Evolutionary conservation across 2,329 filamentous ascomycete species (phyloP), one percentile per base, ranked within the genome.

Genomic region (Colletotrichum sp.): DNA sequence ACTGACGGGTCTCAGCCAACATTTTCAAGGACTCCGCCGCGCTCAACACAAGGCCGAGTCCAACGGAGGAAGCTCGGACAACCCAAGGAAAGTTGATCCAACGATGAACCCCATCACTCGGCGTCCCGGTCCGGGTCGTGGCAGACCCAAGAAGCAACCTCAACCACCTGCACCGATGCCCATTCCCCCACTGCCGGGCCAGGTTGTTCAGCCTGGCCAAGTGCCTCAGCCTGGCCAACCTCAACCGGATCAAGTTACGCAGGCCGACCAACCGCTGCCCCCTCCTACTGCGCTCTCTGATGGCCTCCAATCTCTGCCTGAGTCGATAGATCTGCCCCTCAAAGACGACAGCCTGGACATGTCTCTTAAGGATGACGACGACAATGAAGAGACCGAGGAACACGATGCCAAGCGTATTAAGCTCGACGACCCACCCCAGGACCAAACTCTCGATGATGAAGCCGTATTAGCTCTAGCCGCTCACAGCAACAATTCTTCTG

Each of bases 51-150:
- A 91, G 80, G 81, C 85, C 22, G 90, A 91, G 22, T 70, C 83
- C 7, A 85, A 84, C 75, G 84, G 85, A 10, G 72, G 80, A 26
- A 62, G 77, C 30, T 75, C 79, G 12, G 85, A 88, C 24, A 84
- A 76, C 57, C 78, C 85, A 26, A 82, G 84, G 57, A 87, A 84
- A 74, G 55, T 84, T 71, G 90, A 92, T 79, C 90, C 90, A 10
- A 88, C 88, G 1, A 69, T 85, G 77, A 92, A 92, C 73, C 91
- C 91, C 67, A 92, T 92, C 79, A 92, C 90, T n/a, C 86, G 90
- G 18, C 87, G 91, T 30, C 90, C 91, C 6, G 91, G 91, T 0
- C 90, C 90, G 5, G 90, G 90, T 15, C 87, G 90, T 60, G 89
- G 90, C 3, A 86, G 90, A 8, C 89, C 89, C 0, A 85, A 87